Base-by-base conservation (phyloP, 2,329 filamentous ascomycete species). In the Penicillium sp. region DNA sequence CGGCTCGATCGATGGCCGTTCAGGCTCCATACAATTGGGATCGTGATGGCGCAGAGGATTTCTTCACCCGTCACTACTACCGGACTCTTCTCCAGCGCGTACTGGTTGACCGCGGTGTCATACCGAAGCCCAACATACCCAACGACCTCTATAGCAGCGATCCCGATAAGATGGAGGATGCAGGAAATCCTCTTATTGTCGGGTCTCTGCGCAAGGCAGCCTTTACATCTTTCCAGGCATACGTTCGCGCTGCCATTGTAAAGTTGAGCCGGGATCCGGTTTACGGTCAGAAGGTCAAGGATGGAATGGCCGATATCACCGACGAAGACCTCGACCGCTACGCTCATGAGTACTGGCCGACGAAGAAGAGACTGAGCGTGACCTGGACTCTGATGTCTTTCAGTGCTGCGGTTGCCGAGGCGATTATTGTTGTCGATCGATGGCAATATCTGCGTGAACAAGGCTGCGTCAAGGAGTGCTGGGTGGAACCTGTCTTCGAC, bases 331-430 rank as follows among this genome's bases (percentile, higher is more conserved):
- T 98, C 52, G 81, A 84, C 9, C 76, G 69, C 15, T 99, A 98
- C 74, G 90, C 91, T 71, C 71, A 74, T 9, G 74, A 78, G 47
- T 97, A 90, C 76, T 75, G 76, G 31, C 82, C 83, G 45, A 83
- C 90, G 58, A 92, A 90, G 79, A 91, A 92, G 69, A 90, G 97
- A 72, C 80, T 99, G 45, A 92, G 90, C 71, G 85, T 96, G 7
- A 87, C 96, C 62, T 99, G 95, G 95, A 92, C 88, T 68, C 76
- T 99, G 70, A 99, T 99, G 94, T 93, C 95, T 1, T 97, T 97
- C 71, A 96, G 92, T 75, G 93, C 94, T 3, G 88, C 88, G 21
- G 90, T 97, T 4, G 89, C 96, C 2, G 95, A 99, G 81, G 92
- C 92, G 35, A 82, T 96, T 62, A 94, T 99, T 70, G 92, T 96